Evolutionary conservation across 352 stramenopile species (phyloP).

Genomic region (Phytophthora pseudosyringae): DNA sequence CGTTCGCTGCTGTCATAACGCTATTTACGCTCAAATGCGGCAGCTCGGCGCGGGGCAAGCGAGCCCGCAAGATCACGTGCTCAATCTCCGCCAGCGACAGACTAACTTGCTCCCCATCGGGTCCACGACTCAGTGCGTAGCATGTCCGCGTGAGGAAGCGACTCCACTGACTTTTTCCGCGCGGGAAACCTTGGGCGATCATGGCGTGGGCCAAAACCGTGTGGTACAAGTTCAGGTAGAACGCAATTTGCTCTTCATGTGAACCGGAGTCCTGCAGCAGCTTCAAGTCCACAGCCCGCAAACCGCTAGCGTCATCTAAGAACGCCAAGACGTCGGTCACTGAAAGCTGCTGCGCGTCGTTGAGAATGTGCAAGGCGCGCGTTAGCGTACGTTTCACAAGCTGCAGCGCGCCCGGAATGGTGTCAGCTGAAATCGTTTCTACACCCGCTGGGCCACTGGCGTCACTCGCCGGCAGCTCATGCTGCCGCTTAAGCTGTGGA

Average conservation of each 20-base stretch:
- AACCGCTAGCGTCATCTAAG: constrained; percentile 64
- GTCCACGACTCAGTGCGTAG: constrained; percentile 57
- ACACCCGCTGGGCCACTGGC: not conserved
- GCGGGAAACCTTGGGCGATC: constrained; percentile 69
- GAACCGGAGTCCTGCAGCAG: constrained; percentile 42
- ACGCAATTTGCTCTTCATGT: constrained; percentile 73
- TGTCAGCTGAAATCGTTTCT: constrained; percentile 16
- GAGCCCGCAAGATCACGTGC: constrained; percentile 68
- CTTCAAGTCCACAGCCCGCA: constrained; percentile 65
- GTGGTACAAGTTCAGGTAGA: constrained; percentile 87
- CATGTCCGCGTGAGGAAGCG: constrained; percentile 65
- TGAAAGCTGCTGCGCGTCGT: constrained; percentile 43
- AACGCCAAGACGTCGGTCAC: constrained; percentile 69
- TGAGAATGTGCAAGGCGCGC: constrained; percentile 47
- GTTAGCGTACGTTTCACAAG: constrained; percentile 39
- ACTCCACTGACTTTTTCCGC: constrained; percentile 62
- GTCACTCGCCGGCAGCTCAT: not conserved
- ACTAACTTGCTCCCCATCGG: constrained; percentile 39
- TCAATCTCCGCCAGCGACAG: constrained; percentile 84
- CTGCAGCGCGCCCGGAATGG: constrained; percentile 21
- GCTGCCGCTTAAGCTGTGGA: constrained; percentile 30
- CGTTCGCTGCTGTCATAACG: constrained; percentile 26
- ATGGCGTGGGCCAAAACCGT: constrained; percentile 78
- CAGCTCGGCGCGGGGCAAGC: constrained; percentile 54
- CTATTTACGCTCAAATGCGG: constrained; percentile 46